Percentiles rank a stretch among this genome's conserved stretches.
These are phyloP conservation scores for Polyporus tsugae DNA, from an alignment of 1,284 basidiomycete genomes.

Conservation along the genomic window DNA sequence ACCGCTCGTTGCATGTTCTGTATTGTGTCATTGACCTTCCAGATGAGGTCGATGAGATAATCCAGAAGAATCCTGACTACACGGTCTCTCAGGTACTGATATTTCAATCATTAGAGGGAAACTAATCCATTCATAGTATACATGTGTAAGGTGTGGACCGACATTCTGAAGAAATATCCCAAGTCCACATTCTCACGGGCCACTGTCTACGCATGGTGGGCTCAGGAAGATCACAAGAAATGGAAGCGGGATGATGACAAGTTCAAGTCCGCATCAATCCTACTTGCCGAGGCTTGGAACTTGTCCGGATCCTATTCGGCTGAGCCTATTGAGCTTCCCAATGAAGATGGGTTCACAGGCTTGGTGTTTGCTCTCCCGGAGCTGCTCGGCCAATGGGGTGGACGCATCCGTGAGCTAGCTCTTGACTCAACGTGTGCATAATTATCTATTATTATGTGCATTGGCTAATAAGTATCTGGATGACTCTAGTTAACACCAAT, in stretches of 20 bases:
- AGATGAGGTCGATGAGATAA: neutral
- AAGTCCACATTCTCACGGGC: neutral
- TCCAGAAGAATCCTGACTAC: neutral
- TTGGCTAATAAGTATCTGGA: neutral
- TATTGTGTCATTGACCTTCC: neutral
- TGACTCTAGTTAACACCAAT: neutral
- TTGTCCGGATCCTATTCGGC: neutral
- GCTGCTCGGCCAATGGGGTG: neutral
- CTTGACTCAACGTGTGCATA: neutral
- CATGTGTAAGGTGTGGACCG: neutral
- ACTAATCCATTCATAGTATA: neutral
- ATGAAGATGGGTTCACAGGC: neutral
- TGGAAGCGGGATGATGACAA: neutral
- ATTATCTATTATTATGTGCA: neutral
- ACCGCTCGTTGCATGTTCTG: neutral
- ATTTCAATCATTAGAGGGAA: too few species aligned
- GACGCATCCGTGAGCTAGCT: neutral
- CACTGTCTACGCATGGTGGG: neutral
- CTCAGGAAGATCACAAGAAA: neutral
- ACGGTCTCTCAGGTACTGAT: neutral
- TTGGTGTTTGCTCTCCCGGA: neutral
- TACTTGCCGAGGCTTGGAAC: neutral
- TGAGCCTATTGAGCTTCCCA: neutral
- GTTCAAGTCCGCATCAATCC: neutral
- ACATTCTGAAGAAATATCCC: neutral